phyloP scores from a whole-genome alignment of 176 grass and related monocot genomes.

The Dactylis glomerata region DNA sequence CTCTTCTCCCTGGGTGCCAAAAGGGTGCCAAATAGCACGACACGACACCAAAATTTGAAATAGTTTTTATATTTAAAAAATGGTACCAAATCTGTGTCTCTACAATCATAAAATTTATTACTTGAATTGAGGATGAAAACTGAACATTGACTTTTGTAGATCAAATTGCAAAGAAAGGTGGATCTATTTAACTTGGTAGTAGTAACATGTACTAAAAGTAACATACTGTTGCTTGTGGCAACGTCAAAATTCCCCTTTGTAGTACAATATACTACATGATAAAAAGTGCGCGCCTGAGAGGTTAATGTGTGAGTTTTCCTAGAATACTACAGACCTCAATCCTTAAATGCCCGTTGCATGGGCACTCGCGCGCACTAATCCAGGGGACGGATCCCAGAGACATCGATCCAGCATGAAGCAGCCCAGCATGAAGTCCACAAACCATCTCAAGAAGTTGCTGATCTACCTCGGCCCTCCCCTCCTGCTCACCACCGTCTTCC shows the following conservation, averaged over 20 bases:
- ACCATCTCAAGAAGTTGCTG: conserved; percentile 17
- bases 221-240: not conserved
- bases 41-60: too few relatives aligned
- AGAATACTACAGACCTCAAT: not conserved
- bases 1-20: too few relatives aligned
- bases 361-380: not conserved
- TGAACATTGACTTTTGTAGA: not conserved
- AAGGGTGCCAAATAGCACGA: too few relatives aligned
- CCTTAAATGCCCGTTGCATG: not conserved
- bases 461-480: conserved; percentile 32
- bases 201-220: not conserved
- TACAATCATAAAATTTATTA: not conserved
- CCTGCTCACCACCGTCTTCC: conserved; percentile 24
- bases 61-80: not conserved
- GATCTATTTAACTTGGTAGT: not conserved
- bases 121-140: not conserved
- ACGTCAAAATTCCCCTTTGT: not conserved
- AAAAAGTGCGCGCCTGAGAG: not conserved
- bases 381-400: not conserved
- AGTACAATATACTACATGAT: not conserved
- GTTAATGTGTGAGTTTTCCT: not conserved
- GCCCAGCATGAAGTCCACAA: not conserved
- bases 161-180: not conserved
- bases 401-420: not conserved
- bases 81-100: too few relatives aligned